Evolutionary conservation across 805 yeast genomes (phyloP), one percentile per base, ranked within the genome.

Genomic region (Saccharomycopsis sp.): DNA sequence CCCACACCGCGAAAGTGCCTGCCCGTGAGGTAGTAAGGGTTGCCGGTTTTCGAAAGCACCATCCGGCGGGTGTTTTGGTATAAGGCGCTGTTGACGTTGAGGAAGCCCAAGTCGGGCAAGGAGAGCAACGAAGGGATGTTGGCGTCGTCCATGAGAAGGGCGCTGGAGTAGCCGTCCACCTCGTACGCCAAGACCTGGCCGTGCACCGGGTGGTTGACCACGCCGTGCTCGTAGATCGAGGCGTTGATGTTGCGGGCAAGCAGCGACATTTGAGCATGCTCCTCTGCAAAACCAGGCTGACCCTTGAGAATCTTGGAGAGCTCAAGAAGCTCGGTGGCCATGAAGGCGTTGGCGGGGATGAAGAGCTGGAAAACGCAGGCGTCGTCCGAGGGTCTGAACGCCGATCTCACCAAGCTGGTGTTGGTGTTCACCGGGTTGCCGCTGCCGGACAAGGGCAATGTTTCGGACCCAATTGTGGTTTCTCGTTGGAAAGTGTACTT

Each of bases 141-240:
- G 17, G 95, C 95, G 59, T 86, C 96, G 58, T 86, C 95, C 94
- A 86, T 86, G 48, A 77, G 66, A 18, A 73, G 62, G 0, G 68
- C 48, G 20, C 92, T 68, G 2, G 94, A 94, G 54, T 70, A 86
- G 0, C 95, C 95, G 57, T 87, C 96, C 15, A 86, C 78, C 57
- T 86, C 96, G 52, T 78, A 86, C 0, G 96, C 95, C 51, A 74
- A 83, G 4, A 86, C 95, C 46, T 69, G 65, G 1, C 95, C 95
- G 58, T 65, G 81, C 8, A 50, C 58, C 2, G 80, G 77, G 56
- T 86, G 92, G 2, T 74, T 61, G n/a, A 76, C 66, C 2, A 79
- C 69, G 0, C 83, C 95, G 58, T 72, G 66, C 27, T 71, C 62
- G 53, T 71, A 67, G 34, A 86, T 75, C 31, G 31, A 50, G 31